A percentile compares a stretch with the other conserved stretches of the same genome.
phyloP scores from a whole-genome alignment of 2,329 filamentous ascomycete genomes.

The Fusarium sp. region DNA sequence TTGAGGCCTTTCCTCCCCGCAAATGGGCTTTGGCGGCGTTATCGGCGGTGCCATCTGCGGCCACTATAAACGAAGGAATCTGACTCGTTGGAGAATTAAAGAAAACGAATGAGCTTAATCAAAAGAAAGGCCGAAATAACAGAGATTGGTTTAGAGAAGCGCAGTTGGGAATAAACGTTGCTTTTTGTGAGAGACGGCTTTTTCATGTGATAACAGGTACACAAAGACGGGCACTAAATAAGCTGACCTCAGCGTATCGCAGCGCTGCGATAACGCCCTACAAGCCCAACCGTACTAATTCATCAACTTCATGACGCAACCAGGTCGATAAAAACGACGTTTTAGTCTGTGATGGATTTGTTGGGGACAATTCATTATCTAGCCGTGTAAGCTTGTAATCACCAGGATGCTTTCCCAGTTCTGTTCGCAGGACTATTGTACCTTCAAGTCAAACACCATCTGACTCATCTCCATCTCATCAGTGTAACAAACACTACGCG shows the following conservation, averaged over 20 bases:
- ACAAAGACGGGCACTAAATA: conserved; percentile 3
- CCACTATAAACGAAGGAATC: conserved; percentile 3
- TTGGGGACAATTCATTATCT: not conserved
- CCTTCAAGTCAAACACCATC: not conserved
- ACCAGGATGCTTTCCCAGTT: not conserved
- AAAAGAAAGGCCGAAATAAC: not conserved
- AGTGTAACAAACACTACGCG: not conserved
- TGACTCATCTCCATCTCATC: not conserved
- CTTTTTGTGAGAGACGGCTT: conserved; percentile 3
- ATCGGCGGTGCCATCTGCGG: conserved; percentile 33
- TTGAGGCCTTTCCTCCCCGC: conserved; percentile 33
- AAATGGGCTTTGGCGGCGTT: conserved; percentile 32
- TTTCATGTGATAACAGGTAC: conserved; percentile 29
- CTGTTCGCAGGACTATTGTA: not conserved
- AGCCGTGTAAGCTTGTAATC: not conserved
- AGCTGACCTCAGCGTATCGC: conserved; percentile 36
- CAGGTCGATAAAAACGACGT: conserved; percentile 8
- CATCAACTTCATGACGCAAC: conserved; percentile 36
- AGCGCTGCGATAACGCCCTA: conserved; percentile 36
- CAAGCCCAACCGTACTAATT: conserved; percentile 20
- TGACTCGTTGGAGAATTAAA: not conserved
- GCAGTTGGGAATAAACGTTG: conserved; percentile 8
- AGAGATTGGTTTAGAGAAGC: not conserved
- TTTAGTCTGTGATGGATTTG: conserved; percentile 7
- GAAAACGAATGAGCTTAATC: not conserved